These are phyloP conservation scores for Aquilaria sinensis DNA, from an alignment of 345 rosid species.

Conservation along the genomic window DNA sequence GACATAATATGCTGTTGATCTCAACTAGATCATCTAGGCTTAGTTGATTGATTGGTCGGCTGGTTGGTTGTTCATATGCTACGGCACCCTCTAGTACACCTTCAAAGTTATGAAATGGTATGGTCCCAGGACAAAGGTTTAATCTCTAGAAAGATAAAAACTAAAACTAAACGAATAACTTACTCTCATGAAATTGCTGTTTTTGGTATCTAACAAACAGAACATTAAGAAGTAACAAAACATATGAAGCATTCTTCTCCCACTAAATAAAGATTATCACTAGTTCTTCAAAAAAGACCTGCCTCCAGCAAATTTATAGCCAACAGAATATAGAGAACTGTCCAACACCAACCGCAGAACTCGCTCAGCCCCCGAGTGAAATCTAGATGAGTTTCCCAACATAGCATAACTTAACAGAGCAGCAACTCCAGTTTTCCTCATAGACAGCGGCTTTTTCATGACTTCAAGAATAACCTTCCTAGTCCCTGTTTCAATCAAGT, in stretches of 20 bases:
- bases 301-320: conserved; percentile 54
- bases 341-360: conserved; percentile 45
- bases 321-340: conserved; percentile 38
- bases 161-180: background rate
- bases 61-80: no score
- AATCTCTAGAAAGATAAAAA: background rate
- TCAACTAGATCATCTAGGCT: no score
- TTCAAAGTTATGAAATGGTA: no score
- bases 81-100: no score
- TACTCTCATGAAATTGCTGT: no score
- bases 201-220: background rate
- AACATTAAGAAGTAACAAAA: background rate
- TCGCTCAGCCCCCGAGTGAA: conserved; percentile 64
- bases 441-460: conserved; percentile 35
- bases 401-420: conserved; percentile 57
- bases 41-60: no score
- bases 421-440: conserved; percentile 52
- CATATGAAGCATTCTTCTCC: background rate
- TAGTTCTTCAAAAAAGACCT: conserved; percentile 19
- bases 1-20: no score
- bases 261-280: background rate
- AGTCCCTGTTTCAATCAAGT: conserved; percentile 42
- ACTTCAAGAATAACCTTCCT: conserved; percentile 62
- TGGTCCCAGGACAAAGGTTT: background rate
- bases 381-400: conserved; percentile 50